Evolutionary conservation across 805 yeast species (phyloP).

Genomic region (Myxozyma neotropica): DNA sequence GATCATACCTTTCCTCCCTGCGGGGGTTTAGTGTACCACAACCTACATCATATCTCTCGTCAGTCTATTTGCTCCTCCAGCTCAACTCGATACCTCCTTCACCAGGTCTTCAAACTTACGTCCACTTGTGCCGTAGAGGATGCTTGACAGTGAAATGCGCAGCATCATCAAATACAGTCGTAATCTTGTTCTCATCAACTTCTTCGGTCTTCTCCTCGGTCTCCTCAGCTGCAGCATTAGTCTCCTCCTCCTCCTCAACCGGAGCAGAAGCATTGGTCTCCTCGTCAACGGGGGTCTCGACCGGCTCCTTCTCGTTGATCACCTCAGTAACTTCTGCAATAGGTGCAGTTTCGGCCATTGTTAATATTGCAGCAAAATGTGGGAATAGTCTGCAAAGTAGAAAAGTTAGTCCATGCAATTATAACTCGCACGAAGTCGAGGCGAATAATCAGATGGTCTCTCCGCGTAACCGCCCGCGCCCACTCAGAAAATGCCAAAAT

Average conservation of each 20-base stretch:
- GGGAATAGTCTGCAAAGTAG: neutral
- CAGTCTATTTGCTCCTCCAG: neutral
- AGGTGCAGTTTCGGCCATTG: slow-evolving; percentile 23
- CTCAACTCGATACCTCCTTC: neutral
- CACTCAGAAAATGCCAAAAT: neutral
- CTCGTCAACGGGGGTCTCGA: neutral
- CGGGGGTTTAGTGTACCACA: slow-evolving; percentile 97
- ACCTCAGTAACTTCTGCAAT: slow-evolving; percentile 6
- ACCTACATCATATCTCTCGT: slow-evolving; percentile 63
- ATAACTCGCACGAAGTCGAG: no score
- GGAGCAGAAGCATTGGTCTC: neutral
- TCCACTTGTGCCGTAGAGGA: slow-evolving; percentile 90
- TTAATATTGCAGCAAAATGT: neutral
- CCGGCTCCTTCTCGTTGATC: slow-evolving; percentile 21
- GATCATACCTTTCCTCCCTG: slow-evolving; percentile 56
- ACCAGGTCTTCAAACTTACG: slow-evolving; percentile 43
- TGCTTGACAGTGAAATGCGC: slow-evolving; percentile 69
- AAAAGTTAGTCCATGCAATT: neutral
- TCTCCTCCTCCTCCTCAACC: slow-evolving; percentile 1
- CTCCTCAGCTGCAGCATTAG: neutral
- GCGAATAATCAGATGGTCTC: no score
- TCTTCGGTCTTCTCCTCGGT: slow-evolving; percentile 14
- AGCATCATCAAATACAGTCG: slow-evolving; percentile 60
- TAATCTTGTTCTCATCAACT: slow-evolving; percentile 27
- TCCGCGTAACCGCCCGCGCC: no score